Conservation (phyloP, 2,329 filamentous ascomycete species). For the Alternaria gaisen region DNA sequence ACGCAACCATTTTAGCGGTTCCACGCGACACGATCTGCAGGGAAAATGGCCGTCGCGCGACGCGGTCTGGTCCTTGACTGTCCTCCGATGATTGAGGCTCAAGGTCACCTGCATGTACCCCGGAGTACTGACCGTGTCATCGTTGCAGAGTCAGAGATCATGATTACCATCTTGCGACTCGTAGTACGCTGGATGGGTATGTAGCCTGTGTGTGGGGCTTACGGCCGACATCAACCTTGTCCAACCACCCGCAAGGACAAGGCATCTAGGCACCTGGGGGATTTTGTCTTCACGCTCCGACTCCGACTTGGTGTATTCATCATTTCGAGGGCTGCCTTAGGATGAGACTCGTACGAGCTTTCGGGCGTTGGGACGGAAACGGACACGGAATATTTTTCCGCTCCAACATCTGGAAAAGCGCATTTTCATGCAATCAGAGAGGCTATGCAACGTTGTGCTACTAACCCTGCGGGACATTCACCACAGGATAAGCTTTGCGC, state of each 20-base stretch:
- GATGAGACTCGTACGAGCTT: background rate
- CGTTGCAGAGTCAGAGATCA: background rate
- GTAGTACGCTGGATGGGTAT: background rate
- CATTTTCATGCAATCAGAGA: background rate
- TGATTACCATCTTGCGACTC: background rate
- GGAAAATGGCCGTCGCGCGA: slow-evolving; percentile 4
- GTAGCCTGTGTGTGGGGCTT: background rate
- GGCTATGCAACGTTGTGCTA: background rate
- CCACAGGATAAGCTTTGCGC: background rate
- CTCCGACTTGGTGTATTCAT: background rate
- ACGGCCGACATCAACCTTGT: background rate
- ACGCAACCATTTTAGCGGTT: background rate
- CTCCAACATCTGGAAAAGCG: background rate
- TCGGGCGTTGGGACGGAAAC: background rate
- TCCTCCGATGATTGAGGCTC: slow-evolving; percentile 4
- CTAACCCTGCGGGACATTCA: background rate
- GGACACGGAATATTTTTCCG: background rate
- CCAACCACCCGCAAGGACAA: background rate
- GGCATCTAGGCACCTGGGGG: background rate
- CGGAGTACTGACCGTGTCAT: background rate
- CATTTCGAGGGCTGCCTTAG: background rate
- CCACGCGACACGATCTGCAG: slow-evolving; percentile 12
- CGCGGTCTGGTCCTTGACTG: slow-evolving; percentile 5
- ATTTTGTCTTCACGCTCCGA: background rate
- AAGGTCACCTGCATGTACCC: slow-evolving; percentile 6